phyloP scores from a whole-genome alignment of 352 stramenopile species.

The Pilasporangium apinafurcum region DNA sequence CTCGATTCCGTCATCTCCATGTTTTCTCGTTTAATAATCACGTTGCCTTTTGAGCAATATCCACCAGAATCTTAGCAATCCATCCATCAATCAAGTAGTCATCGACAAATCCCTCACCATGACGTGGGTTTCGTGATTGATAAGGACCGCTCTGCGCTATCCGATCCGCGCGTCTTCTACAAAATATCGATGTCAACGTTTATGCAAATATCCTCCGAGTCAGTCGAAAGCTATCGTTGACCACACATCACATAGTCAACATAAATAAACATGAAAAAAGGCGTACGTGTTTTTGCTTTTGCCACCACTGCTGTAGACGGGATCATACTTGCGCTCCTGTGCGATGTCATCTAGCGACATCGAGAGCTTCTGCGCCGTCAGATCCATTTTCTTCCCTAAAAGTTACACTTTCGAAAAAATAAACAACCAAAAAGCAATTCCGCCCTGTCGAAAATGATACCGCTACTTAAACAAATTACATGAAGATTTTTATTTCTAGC shows the following conservation, averaged over 20 bases:
- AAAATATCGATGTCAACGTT: constrained; percentile 5
- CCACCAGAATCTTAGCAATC: too few species aligned
- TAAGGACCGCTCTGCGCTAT: constrained; percentile 57
- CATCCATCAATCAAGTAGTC: background rate
- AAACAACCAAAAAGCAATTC: too few species aligned
- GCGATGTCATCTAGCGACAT: constrained; percentile 70
- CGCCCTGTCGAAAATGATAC: too few species aligned
- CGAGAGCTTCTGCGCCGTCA: constrained; percentile 62
- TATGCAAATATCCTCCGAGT: too few species aligned
- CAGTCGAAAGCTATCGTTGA: too few species aligned
- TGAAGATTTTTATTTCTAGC: too few species aligned
- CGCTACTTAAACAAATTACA: too few species aligned
- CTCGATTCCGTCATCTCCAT: constrained; percentile 11
- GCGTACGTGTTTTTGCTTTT: constrained; percentile 56
- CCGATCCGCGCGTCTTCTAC: constrained; percentile 57
- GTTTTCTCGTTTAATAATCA: background rate
- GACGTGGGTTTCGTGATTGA: constrained; percentile 14
- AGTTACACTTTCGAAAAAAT: too few species aligned
- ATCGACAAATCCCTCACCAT: background rate
- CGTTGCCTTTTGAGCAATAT: too few species aligned
- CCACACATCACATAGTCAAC: background rate
- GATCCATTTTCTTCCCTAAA: constrained; percentile 11
- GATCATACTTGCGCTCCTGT: constrained; percentile 35
- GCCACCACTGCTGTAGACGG: constrained; percentile 9
- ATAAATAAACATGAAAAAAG: background rate